phyloP scores from a whole-genome alignment of 2,329 filamentous ascomycete genomes.

The Colletotrichum euphorbiae region DNA sequence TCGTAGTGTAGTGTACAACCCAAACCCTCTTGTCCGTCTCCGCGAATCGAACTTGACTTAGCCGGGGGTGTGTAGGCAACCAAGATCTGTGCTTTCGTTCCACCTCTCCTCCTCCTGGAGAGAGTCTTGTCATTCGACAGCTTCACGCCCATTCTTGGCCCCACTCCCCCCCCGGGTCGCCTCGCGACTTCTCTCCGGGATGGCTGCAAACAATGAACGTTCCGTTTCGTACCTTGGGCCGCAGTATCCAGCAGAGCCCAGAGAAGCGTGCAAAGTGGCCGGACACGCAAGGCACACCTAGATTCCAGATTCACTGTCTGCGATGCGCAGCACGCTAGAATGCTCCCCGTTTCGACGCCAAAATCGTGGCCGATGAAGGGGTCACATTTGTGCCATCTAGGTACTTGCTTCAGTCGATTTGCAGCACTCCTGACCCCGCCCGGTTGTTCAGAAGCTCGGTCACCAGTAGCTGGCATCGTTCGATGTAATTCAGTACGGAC shows the following conservation, averaged over 20 bases:
- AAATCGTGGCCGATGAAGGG: slow-evolving; percentile 2
- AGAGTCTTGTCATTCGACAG: slow-evolving; percentile 35
- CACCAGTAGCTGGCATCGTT: not conserved
- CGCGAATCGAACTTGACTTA: slow-evolving; percentile 3
- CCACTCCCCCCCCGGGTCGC: not conserved
- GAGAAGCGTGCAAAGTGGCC: slow-evolving; percentile 1
- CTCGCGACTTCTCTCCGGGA: slow-evolving; percentile 16
- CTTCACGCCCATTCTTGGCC: slow-evolving; percentile 2
- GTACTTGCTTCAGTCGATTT: not conserved
- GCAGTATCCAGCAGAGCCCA: slow-evolving; percentile 8
- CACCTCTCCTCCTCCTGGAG: slow-evolving; percentile 35
- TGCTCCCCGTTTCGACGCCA: slow-evolving; percentile 10
- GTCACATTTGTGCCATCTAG: not conserved
- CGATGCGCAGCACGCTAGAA: slow-evolving; percentile 4
- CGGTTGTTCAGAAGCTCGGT: not conserved
- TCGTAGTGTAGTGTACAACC: not conserved
- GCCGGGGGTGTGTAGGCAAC: slow-evolving; percentile 28
- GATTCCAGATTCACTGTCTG: not conserved
- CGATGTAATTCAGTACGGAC: slow-evolving; percentile 9
- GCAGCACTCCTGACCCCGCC: slow-evolving; percentile 2
- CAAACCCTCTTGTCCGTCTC: slow-evolving; percentile 17
- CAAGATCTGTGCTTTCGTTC: slow-evolving; percentile 39
- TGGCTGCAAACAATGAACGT: slow-evolving; percentile 40
- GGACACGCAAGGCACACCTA: slow-evolving; percentile 17
- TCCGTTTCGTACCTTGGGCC: slow-evolving; percentile 38